Evolutionary conservation across 2,329 filamentous ascomycete genomes (phyloP), one percentile per base, ranked within the genome.

Genomic region (Elsinoe fawcettii): DNA sequence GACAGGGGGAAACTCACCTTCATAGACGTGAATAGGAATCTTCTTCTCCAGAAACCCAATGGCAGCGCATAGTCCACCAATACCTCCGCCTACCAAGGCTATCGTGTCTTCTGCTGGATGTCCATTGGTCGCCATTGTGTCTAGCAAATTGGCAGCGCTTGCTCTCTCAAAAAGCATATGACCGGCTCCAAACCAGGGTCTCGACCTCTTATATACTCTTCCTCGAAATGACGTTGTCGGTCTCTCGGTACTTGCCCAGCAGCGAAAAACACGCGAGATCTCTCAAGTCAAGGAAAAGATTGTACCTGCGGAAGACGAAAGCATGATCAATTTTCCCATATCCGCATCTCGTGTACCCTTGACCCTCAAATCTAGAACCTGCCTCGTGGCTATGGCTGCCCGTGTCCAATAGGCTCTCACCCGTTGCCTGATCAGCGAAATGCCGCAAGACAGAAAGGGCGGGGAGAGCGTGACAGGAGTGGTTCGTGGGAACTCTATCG

Each of bases 51-150:
- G 66, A 23, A 83, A 74, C 5, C 74, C 77, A 37, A 79, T 74
- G 14, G 78, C 77, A 7, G 82, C 74, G 12, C 70, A 70, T 8
- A 83, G 71, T 16, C 81, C 81, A 32, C 76, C 77, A 58, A 84
- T 81, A 32, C 81, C 81, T 20, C 80, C 80, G 55, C 81, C 81
- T 14, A 82, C 70, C 37, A 83, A 77, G 56, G 80, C 79, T 59
- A 83, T 69, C 55, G 70, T 72, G 66, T 75, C 39, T 14, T 46
- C 49, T 25, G 16, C 16, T 23, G 30, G 32, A 37, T 30, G 34
- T 23, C 30, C 30, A 32, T 53, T 39, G 11, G 30, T 53, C 34
- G 49, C 20, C 49, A 53, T 53, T 16, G 9, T 37, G 34, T 37
- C 34, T 20, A 14, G 32, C 18, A 22, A 16, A 18, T 51, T 8